These are phyloP conservation scores for Stentor coeruleus DNA, from an alignment of 73 alveolate genomes.

Conservation along the genomic window DNA sequence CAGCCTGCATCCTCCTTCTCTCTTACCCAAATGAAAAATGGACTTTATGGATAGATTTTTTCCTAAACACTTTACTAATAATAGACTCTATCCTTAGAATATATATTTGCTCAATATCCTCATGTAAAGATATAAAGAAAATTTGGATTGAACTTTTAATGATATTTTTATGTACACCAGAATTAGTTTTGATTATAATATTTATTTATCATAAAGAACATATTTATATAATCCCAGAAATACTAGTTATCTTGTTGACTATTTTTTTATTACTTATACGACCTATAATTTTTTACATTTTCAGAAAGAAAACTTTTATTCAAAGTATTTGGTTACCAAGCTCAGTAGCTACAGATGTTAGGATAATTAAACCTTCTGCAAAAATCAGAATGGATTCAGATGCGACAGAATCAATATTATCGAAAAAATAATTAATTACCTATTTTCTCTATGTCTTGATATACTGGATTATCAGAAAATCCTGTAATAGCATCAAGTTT, in stretches of 20 bases:
- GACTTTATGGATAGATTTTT: neutral
- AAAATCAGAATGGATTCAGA: too few relatives aligned
- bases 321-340: neutral
- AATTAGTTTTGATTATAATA: neutral
- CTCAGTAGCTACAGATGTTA: neutral
- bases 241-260: too few relatives aligned
- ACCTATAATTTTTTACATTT: neutral
- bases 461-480: too few relatives aligned
- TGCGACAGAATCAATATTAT: too few relatives aligned
- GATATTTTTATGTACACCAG: neutral
- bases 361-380: too few relatives aligned
- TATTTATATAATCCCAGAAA: neutral
- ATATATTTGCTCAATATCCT: neutral
- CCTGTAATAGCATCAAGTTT: neutral
- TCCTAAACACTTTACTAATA: neutral
- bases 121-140: neutral
- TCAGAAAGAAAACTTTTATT: neutral
- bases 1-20: neutral
- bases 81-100: neutral
- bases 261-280: neutral
- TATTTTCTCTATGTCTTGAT: too few relatives aligned
- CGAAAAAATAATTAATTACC: too few relatives aligned
- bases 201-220: neutral
- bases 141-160: neutral
- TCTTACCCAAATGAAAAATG: neutral